phyloP scores from a whole-genome alignment of 768 basidiomycete genomes.

The Melanogaster broomeanus region DNA sequence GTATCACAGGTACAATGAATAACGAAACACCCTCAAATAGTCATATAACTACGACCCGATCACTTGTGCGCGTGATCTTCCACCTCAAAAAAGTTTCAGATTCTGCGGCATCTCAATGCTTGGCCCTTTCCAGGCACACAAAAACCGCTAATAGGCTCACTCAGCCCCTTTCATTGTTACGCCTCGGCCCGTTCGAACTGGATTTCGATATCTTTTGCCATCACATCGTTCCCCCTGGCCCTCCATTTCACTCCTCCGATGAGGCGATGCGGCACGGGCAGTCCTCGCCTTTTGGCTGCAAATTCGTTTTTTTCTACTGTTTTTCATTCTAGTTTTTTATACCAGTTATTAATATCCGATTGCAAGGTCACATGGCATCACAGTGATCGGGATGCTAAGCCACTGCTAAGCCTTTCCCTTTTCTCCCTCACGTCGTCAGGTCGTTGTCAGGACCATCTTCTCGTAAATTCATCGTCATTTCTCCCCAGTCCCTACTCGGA shows the following conservation, averaged over 20 bases:
- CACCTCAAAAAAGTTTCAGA: conserved; percentile 35
- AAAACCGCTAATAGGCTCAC: not conserved
- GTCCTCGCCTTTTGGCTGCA: too few relatives aligned
- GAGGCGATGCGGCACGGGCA: too few relatives aligned
- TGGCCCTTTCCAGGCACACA: conserved; percentile 26
- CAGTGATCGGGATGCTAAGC: too few relatives aligned
- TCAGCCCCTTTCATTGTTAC: conserved; percentile 19
- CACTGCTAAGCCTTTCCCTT: too few relatives aligned
- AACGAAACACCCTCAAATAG: conserved; percentile 24
- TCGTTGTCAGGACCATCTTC: conserved; percentile 1
- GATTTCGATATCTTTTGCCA: conserved; percentile 9
- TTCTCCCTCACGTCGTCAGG: not conserved
- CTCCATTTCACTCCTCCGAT: conserved; percentile 12
- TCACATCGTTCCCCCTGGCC: conserved; percentile 28
- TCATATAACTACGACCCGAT: conserved; percentile 16
- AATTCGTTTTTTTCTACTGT: not conserved
- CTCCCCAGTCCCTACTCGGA: conserved; percentile 3
- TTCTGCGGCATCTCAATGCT: conserved; percentile 24
- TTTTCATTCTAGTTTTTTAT: too few relatives aligned
- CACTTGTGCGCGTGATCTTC: conserved; percentile 6
- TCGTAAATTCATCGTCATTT: conserved; percentile 25
- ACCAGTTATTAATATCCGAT: not conserved
- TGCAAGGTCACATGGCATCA: not conserved
- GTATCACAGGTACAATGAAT: conserved; percentile 10
- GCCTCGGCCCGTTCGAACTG: conserved; percentile 22